Evolutionary conservation across 208 protist species (phyloP).

Genomic region (Leishmania lainsoni): DNA sequence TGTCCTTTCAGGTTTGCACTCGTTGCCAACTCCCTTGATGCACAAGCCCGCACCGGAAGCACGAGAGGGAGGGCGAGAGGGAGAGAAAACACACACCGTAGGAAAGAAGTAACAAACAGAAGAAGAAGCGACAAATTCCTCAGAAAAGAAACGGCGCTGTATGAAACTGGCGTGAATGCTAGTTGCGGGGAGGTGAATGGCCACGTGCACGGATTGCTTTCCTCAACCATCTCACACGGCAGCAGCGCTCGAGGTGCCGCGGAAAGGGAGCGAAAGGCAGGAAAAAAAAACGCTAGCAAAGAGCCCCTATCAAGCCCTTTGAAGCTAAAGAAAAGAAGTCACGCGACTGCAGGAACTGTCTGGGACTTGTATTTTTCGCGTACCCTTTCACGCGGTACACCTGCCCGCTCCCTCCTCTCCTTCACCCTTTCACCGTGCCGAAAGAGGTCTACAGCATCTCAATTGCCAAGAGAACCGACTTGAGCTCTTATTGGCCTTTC

Average conservation of each 20-base stretch:
- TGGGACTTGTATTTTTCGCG: not conserved
- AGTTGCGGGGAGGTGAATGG: not conserved
- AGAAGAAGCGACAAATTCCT: too few relatives aligned
- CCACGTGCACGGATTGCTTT: not conserved
- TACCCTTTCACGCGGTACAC: not conserved
- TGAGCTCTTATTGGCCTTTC: not conserved
- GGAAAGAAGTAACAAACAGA: too few relatives aligned
- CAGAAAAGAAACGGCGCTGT: not conserved
- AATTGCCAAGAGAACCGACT: not conserved
- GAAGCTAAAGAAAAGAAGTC: not conserved
- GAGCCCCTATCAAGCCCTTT: not conserved
- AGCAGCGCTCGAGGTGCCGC: not conserved
- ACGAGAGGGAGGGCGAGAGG: not conserved
- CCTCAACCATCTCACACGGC: not conserved
- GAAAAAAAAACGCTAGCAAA: constrained; percentile 4
- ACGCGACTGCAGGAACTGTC: not conserved
- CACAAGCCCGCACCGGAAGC: not conserved
- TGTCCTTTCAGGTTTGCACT: not conserved
- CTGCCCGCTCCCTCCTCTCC: not conserved
- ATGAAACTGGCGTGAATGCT: not conserved
- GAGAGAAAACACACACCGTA: not conserved
- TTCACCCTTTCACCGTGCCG: not conserved
- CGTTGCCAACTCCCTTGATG: not conserved
- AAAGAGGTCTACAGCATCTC: not conserved
- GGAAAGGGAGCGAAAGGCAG: not conserved